A percentile compares a stretch with the other conserved stretches of the same genome.
Evolutionary conservation across 306 rosid species (phyloP).

Genomic region (Delonix regia): DNA sequence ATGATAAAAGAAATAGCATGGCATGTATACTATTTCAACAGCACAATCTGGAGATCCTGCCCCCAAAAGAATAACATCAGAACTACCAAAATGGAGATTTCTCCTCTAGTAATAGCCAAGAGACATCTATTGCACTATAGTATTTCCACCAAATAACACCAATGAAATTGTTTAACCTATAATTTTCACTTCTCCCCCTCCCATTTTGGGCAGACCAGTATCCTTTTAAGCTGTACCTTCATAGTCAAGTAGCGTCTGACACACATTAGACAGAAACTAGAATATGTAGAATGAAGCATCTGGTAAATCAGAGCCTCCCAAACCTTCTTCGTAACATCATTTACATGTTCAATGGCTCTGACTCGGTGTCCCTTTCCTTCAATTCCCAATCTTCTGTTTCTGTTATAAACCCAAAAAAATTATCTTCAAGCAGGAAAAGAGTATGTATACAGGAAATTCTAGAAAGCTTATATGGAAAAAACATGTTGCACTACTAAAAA

Average conservation of each 20-base stretch:
- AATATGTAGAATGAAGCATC: constrained; percentile 40
- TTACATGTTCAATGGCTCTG: constrained; percentile 83
- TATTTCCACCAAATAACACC: constrained; percentile 49
- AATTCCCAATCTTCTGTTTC: constrained; percentile 70
- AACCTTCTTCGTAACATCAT: constrained; percentile 38
- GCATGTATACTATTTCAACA: constrained; percentile 44
- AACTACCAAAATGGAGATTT: constrained; percentile 62
- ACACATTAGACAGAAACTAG: constrained; percentile 40
- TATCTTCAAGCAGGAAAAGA: constrained; percentile 31
- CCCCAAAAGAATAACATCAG: constrained; percentile 63
- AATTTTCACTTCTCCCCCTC: constrained; percentile 37
- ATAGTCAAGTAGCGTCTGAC: constrained; percentile 38
- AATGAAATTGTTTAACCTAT: constrained; percentile 34
- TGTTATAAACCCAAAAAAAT: constrained; percentile 51
- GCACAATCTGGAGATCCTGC: constrained; percentile 45
- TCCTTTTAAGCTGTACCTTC: constrained; percentile 44
- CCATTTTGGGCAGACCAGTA: constrained; percentile 41
- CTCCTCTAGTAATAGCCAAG: constrained; percentile 47
- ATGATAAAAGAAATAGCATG: constrained; percentile 36
- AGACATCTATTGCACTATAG: constrained; percentile 51
- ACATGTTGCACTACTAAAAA: not conserved
- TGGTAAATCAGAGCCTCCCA: constrained; percentile 37
- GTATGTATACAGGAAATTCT: not conserved
- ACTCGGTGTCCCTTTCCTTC: constrained; percentile 81
- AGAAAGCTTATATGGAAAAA: not conserved